Base-by-base conservation (phyloP, 768 basidiomycete species). In the Russula olivacea region DNA sequence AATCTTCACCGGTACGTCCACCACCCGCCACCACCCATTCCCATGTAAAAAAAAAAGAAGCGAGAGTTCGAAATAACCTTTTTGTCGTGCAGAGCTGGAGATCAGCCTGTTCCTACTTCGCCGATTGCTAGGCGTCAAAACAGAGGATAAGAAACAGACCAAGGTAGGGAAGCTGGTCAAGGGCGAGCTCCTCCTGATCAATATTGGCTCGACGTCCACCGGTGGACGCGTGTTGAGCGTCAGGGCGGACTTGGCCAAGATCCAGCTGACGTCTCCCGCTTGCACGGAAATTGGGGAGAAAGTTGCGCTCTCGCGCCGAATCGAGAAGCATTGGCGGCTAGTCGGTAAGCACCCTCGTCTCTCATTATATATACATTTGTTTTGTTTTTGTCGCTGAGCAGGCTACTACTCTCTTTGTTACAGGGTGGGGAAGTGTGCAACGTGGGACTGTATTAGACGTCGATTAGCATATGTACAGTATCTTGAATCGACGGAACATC, bases 81-180 rank as follows among this genome's bases (percentile, higher is more conserved):
- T n/a, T n/a, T 21, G 21, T 45, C 11, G 11, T 8, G n/a, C 63
- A 92, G 93, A 95, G 75, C 80, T 95, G 59, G 93, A 95, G 75
- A 93, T 95, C 72, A 90, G 85, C 69, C 80, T 95, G 69, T 99
- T 98, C 87, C 79, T 98, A 36, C 88, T 99, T 38, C 91, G 97
- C 64, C 86, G 97, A 63, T 78, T 98, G 58, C 84, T 98, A n/a
- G 96, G 97, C 73, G 97, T 99, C 66, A 94, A 95, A 75, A 93
- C 94, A 25, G 96, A 98, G 75, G 97, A 98, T 78, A 97, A 95
- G 80, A 99, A 98, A 74, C 92, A 95, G 74, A 97, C 97, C 23
- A 99, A 94, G 76, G 91, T 93, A 25, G 80, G 91, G 58, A 97
- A 97, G 74, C 82, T 97, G 50, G 81, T 85, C 62, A 96, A 96